Base-by-base conservation (phyloP, 352 stramenopile genomes). In the Phytophthora multivora region DNA sequence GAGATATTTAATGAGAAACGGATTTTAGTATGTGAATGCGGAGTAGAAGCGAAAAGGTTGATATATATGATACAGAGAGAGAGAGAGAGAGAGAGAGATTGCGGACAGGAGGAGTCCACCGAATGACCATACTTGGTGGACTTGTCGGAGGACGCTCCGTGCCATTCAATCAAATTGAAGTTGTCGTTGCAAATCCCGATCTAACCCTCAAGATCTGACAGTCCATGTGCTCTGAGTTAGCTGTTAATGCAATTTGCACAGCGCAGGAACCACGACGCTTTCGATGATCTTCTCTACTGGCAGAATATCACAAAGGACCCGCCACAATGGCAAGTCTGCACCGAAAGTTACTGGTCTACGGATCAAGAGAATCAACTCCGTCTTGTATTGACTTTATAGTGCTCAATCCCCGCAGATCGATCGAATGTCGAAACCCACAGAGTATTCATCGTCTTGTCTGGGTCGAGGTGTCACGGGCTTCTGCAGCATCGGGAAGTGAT, bases 351-450 rank as follows among this genome's bases (percentile, higher is more conserved):
- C 5, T n/a, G 9, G n/a, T 23, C n/a, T n/a, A 4, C 11, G 21
- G 21, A 18, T 47, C 40, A 30, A 26, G 38, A 42, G 36, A 5
- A 18, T 2, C 28, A 31, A 26, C 13, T 28, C 19, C 41, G 16
- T 19, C 10, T 39, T 38, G 11, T 4, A 25, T 46, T 35, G 35
- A 46, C 30, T 35, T 5, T 28, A 33, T 23, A 4, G n/a, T 35
- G 30, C 13, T 68, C 38, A 79, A n/a, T 76, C 72, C 0, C 63
- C 66, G 52, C 68, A 80, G 16, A 84, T 65, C 3, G 79, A 88
- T 0, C 80, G 83, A 51, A 90, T 86, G 65, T 91, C 80, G 41
- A 90, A 91, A 19, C 83, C 83, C 3, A 91, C 83, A 0, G 83
- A 91, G 60, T 76, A 92, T 49, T 92, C 77, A 30, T 76, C 66